Evolutionary conservation across 441 rosid genomes (phyloP), one percentile per base, ranked within the genome.

Genomic region (Pelargonium cotyledonis): DNA sequence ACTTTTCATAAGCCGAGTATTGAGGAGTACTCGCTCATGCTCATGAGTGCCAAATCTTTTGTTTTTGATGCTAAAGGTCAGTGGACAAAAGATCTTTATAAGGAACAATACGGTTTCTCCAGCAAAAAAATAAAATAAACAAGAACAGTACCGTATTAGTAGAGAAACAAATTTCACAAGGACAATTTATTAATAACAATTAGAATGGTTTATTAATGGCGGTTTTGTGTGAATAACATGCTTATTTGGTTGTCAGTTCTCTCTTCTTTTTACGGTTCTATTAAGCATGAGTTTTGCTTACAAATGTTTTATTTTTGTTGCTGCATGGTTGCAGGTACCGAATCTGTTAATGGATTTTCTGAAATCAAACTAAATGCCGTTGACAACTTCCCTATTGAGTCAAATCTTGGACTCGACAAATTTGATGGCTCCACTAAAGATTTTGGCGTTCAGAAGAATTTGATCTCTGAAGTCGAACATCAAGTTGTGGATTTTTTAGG

Each of bases 21-120:
- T 72, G 66, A 40, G 69, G 70, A 72, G 73, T 65, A 73, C 73
- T 66, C 65, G 63, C 75, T 68, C 78, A 65, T 26, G 71, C 68
- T 64, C 23, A 73, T 72, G 61, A 68, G 66, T 74, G 38, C 60
- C 16, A 38, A 66, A 76, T 68, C 60, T 53, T 72, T 77, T 21
- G 65, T 68, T 81, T 81, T 78, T 78, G 80, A 82, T 31, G 67
- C 82, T 72, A 68, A 81, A 88, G 86, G 86, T 83, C 80, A 82
- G 85, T 82, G 75, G 67, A 55, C 74, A 1, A 8, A 8, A 44
- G 49, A 44, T 44, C 49, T 9, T 44, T 44, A 12, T 44, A 8
- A 44, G 49, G 11, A 44, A 44, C 10, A 44, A 44, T 12, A 9
- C 11, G 49, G 49, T 2, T 44, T 44, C 60, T 69, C 70, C 68